Percentiles rank a stretch among this genome's conserved stretches.
Conservation (phyloP, 2,329 filamentous ascomycete species). For the Pseudohalonectria lignicola region DNA sequence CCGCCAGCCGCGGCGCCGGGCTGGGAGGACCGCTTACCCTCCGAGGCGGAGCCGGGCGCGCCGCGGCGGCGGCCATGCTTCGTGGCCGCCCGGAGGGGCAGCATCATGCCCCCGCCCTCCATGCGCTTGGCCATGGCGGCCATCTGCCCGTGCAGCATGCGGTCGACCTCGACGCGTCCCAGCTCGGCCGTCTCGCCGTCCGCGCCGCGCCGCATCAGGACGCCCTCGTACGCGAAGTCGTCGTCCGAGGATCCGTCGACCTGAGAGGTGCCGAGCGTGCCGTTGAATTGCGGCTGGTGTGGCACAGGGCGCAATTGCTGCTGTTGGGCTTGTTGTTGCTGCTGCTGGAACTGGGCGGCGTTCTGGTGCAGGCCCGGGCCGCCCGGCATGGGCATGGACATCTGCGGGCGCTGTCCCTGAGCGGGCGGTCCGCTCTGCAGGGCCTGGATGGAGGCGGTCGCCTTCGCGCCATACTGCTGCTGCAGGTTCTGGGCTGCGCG, state of each 20-base stretch:
- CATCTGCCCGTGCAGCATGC: conserved; percentile 57
- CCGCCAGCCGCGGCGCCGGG: conserved; percentile 8
- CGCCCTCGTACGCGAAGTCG: conserved; percentile 42
- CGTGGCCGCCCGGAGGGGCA: conserved; percentile 47
- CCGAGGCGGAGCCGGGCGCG: not conserved
- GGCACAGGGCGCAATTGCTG: too few relatives aligned
- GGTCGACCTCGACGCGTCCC: conserved; percentile 54
- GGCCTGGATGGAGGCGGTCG: conserved; percentile 55
- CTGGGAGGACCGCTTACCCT: conserved; percentile 5
- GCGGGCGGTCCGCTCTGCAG: conserved; percentile 34
- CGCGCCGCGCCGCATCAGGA: conserved; percentile 46
- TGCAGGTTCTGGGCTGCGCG: conserved; percentile 47
- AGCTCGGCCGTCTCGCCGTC: conserved; percentile 43
- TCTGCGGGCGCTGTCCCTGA: conserved; percentile 7
- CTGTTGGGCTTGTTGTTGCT: conserved; percentile 18
- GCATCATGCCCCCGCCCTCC: conserved; percentile 67
- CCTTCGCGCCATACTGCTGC: conserved; percentile 49
- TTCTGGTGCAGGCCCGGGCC: conserved; percentile 4
- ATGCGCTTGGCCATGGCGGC: conserved; percentile 54
- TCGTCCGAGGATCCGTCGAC: conserved; percentile 62
- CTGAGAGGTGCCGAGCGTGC: conserved; percentile 40
- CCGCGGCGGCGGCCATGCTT: conserved; percentile 18
- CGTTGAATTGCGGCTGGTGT: conserved; percentile 32
- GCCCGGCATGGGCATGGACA: conserved; percentile 5
- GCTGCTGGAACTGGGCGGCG: conserved; percentile 20